Base-by-base conservation (phyloP, 1,139 yeast genomes). In the Fermentozyma sake region DNA sequence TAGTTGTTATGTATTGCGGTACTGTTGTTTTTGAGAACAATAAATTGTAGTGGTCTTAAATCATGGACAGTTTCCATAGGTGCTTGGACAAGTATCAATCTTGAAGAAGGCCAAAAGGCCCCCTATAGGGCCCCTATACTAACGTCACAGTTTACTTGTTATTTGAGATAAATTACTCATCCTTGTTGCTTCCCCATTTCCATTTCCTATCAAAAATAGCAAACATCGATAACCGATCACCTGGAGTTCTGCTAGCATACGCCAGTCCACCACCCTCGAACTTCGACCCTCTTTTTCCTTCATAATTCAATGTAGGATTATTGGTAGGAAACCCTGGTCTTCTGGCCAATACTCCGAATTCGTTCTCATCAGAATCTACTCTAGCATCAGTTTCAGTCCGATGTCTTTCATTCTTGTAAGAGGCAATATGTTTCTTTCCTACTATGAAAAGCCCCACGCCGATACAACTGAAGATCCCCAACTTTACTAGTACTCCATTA, bases 231-330 rank as follows among this genome's bases (percentile, higher is more conserved):
- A 66, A 54, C 29, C 66, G 47, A 34, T 66, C 54, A 5, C 55
- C 55, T 7, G 64, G 61, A 31, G 61, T 62, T 35, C 79, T 52
- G 18, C 73, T 60, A 55, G 70, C 38, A 58, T 77, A 78, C 26
- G 84, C 70, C 26, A 59, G 58, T 1, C 85, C 85, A 1, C 79
- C 66, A 5, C 86, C 89, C 39, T 77, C 82, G 45, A 68, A 82
- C 42, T 70, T 74, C 31, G 80, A 73, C 35, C 74, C 74, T 37
- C 87, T 55, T 4, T 31, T 38, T 18, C 41, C 20, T 16, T 49
- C 57, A 28, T 48, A 48, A 33, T 54, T 42, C 28, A 50, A 42
- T 12, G 44, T 46, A n/a, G 55, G 60, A 34, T 51, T 56, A 35
- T 46, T 45, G 18, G 35, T 28, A 3, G 67, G 67, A 27, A 57